Base-by-base conservation (phyloP, 2,329 filamentous ascomycete species). In the Trichoderma afroharzianum region DNA sequence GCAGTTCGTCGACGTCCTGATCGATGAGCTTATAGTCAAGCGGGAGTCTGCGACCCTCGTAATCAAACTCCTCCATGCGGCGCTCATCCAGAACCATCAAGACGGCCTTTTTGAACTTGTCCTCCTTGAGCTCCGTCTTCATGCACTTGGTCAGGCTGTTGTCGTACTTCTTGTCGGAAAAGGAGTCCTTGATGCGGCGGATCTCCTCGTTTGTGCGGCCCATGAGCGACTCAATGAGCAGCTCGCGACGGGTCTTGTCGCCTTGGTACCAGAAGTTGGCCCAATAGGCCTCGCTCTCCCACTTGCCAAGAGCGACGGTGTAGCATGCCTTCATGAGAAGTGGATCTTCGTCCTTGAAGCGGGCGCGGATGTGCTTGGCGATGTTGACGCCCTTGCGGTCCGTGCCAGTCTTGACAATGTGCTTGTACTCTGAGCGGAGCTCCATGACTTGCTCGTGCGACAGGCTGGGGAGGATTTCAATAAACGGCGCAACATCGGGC, bases 181-280 rank as follows among this genome's bases (percentile, higher is more conserved):
- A 99, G 0, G 91, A 88, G 21, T 93, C 90, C 81, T 97, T 97
- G 85, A 99, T 98, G 73, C 88, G 86, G 12, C 88, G 87, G 73
- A 98, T 93, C 78, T 98, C 96, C n/a, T 88, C 85, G 80, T 98
- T 98, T 32, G 90, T 90, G 6, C 95, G 90, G 0, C 96, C 96
- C 90, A 98, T 97, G 24, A 99, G 87, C 6, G 91, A 90, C 82
- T 99, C 96, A 76, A 98, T 98, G 68, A 99, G 88, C 43, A 99
- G 86, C 81, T 98, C 95, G 6, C 95, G 90, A 3, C 94, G 88
- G 8, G 91, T 93, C 77, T 91, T 93, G 80, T 95, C 92, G 47
- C 91, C 91, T 79, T 98, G 95, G 82, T 98, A 98, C 91, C 94
- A 98, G 81, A 94, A 97, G 80, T 98, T 98, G 72, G 95, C 94